A percentile compares a stretch with the other conserved stretches of the same genome.
Conservation (phyloP, 2,329 filamentous ascomycete genomes). For the Tolypocladium tundrense region DNA sequence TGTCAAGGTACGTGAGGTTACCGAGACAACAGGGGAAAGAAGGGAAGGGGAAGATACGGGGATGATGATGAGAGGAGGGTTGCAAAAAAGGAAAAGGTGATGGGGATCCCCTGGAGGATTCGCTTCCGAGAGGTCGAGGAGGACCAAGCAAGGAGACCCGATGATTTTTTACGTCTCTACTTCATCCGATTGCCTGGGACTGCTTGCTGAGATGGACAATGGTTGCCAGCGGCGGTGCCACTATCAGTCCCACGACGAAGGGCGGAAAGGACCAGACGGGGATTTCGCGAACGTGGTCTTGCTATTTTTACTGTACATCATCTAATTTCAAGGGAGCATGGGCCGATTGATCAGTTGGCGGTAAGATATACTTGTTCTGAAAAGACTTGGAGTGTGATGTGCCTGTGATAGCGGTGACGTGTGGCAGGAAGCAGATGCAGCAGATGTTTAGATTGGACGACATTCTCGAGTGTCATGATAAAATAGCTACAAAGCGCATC, state of each 20-base stretch:
- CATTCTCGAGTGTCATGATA: background rate
- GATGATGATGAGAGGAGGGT: background rate
- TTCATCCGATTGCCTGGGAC: background rate
- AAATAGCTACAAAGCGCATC: background rate
- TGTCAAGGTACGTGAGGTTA: background rate
- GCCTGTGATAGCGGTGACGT: background rate
- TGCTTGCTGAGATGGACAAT: background rate
- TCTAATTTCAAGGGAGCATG: slow-evolving; percentile 11
- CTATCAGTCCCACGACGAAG: background rate
- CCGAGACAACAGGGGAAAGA: background rate
- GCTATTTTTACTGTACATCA: slow-evolving; percentile 13
- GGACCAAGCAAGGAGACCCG: slow-evolving; percentile 7
- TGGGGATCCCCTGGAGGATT: background rate
- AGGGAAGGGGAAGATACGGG: background rate
- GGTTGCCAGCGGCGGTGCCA: background rate
- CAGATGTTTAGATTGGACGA: too few species aligned
- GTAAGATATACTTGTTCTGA: slow-evolving; percentile 8
- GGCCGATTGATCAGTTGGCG: slow-evolving; percentile 5
- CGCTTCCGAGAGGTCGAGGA: slow-evolving; percentile 6
- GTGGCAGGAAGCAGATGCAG: background rate
- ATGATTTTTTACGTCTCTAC: slow-evolving; percentile 2
- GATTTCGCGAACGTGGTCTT: background rate
- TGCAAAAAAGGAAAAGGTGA: background rate
- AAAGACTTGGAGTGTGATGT: background rate
- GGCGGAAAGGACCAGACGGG: background rate